These are phyloP conservation scores for Neodidymelliopsis sp. DNA, from an alignment of 2,329 filamentous ascomycete species.

Conservation along the genomic window DNA sequence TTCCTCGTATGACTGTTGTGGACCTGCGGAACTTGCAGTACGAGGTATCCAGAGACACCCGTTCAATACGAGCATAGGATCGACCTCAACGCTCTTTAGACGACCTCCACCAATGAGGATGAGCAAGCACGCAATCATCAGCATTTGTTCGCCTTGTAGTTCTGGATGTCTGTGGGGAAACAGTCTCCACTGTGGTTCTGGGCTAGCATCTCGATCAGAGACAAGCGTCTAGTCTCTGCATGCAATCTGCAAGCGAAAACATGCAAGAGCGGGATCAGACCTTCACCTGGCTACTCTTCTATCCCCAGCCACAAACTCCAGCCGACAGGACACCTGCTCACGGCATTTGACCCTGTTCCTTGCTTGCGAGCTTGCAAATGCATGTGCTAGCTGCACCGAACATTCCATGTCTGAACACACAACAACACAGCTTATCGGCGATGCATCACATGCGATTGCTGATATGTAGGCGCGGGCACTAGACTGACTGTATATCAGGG, in stretches of 20 bases:
- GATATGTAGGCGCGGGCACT: conserved; percentile 16
- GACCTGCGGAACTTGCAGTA: conserved; percentile 10
- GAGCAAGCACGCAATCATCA: conserved; percentile 15
- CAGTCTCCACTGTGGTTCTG: conserved; percentile 3
- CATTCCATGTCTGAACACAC: not conserved
- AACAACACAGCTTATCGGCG: conserved; percentile 1
- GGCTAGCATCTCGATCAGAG: conserved; percentile 2
- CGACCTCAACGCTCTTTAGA: conserved; percentile 9
- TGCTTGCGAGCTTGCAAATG: not conserved
- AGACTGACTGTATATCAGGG: not conserved
- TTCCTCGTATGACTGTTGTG: not conserved
- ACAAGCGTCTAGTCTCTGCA: not conserved
- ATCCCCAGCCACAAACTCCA: not conserved
- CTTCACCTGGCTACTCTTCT: not conserved
- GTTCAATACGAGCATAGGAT: conserved; percentile 13
- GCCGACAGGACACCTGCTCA: not conserved
- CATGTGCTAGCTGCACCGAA: conserved; percentile 4
- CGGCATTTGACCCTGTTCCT: not conserved
- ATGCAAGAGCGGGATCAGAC: conserved; percentile 10
- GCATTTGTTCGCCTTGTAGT: no score
- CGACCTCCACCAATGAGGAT: conserved; percentile 10
- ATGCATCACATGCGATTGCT: conserved; percentile 10
- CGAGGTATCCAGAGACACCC: conserved; percentile 5
- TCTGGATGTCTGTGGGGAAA: not conserved
- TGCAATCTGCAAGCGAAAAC: conserved; percentile 6